Percentiles rank a stretch among this genome's conserved stretches.
Conservation (phyloP, 2,329 filamentous ascomycete species). For the Cryphonectria carpinicola region DNA sequence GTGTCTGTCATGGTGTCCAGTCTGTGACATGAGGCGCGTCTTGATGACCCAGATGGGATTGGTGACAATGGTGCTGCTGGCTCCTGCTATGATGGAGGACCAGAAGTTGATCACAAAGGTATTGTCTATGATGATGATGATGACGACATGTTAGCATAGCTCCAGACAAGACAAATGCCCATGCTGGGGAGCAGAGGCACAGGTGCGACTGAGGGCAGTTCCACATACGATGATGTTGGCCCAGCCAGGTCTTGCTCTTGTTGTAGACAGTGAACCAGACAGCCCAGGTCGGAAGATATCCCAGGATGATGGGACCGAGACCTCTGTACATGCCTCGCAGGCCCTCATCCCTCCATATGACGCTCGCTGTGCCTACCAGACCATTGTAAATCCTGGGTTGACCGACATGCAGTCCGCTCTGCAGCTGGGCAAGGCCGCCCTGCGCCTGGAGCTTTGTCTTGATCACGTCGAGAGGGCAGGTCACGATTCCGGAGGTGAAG, state of each 20-base stretch:
- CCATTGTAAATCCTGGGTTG: constrained; percentile 76
- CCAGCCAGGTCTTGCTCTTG: constrained; percentile 76
- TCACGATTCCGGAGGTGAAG: constrained; percentile 90
- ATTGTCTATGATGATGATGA: constrained; percentile 59
- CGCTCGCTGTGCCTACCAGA: constrained; percentile 79
- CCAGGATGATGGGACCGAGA: constrained; percentile 89
- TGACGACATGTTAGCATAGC: constrained; percentile 29
- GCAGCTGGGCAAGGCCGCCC: constrained; percentile 71
- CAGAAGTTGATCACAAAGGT: constrained; percentile 80
- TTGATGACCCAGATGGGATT: constrained; percentile 99
- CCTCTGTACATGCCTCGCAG: constrained; percentile 90
- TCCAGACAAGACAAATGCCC: not conserved
- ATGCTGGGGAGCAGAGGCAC: not conserved
- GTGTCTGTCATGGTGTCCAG: constrained; percentile 49
- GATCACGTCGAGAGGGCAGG: constrained; percentile 96
- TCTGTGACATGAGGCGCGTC: constrained; percentile 95
- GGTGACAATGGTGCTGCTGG: constrained; percentile 89
- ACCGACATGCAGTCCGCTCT: constrained; percentile 52
- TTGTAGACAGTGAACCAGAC: constrained; percentile 98
- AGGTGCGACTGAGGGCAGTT: not conserved
- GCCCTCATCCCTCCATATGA: constrained; percentile 89
- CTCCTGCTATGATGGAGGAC: constrained; percentile 88
- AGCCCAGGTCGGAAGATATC: constrained; percentile 96
- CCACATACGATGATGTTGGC: constrained; percentile 64
- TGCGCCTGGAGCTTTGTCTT: constrained; percentile 98